Evolutionary conservation across 805 yeast genomes (phyloP).

Genomic region (Ogataea zsoltii): DNA sequence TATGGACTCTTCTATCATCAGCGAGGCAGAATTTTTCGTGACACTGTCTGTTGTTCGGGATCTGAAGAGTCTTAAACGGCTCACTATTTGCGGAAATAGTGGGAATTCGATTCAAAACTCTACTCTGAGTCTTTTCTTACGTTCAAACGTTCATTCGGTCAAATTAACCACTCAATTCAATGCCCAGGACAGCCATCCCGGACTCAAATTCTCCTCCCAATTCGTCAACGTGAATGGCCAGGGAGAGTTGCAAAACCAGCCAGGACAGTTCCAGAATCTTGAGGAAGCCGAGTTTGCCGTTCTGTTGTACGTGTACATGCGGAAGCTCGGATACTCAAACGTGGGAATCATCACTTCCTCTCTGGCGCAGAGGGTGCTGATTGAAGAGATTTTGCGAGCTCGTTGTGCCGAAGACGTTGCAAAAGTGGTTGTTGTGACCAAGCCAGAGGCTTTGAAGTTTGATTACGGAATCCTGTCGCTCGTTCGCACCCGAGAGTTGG

Average conservation of each 20-base stretch:
- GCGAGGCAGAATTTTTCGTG: constrained; percentile 34
- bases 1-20: constrained; percentile 35
- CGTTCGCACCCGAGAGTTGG: constrained; percentile 35
- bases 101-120: constrained; percentile 3
- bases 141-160: not conserved
- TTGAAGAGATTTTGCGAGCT: constrained; percentile 41
- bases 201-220: constrained; percentile 35
- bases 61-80: constrained; percentile 22
- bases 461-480: constrained; percentile 38
- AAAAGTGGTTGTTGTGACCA: constrained; percentile 27
- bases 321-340: constrained; percentile 41
- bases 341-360: constrained; percentile 45
- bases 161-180: constrained; percentile 20
- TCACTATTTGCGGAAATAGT: constrained; percentile 39
- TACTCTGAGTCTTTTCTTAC: not conserved
- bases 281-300: constrained; percentile 52
- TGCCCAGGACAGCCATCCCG: constrained; percentile 24
- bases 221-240: constrained; percentile 35
- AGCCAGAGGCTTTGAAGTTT: constrained; percentile 29
- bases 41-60: constrained; percentile 25
- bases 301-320: constrained; percentile 46
- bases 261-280: constrained; percentile 37
- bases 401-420: constrained; percentile 23
- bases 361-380: constrained; percentile 41
- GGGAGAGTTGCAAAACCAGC: constrained; percentile 32